Evolutionary conservation across 1,139 yeast species (phyloP).

Genomic region (Saccharomycopsis hybrid): DNA sequence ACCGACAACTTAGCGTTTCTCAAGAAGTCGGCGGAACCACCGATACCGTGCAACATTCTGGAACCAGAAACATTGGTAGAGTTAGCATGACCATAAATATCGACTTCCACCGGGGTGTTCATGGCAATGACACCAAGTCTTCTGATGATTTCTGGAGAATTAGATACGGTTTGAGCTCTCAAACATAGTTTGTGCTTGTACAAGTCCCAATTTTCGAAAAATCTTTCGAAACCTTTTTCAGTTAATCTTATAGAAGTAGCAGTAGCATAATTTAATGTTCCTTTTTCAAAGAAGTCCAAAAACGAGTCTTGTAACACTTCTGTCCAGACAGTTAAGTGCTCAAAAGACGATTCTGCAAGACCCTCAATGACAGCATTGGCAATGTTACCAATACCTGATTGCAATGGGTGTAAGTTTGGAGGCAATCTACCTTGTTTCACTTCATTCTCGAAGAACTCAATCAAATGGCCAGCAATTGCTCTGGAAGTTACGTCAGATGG

Average conservation of each 20-base stretch:
- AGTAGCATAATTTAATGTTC: constrained; percentile 88
- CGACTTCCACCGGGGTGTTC: constrained; percentile 99
- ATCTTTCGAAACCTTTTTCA: constrained; percentile 78
- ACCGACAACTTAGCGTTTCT: constrained; percentile 93
- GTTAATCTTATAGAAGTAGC: constrained; percentile 94
- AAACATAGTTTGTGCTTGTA: constrained; percentile 77
- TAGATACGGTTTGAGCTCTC: constrained; percentile 91
- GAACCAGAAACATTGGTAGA: constrained; percentile 96
- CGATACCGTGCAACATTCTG: constrained; percentile 94
- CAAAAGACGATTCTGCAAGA: constrained; percentile 76
- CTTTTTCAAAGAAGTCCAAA: constrained; percentile 88
- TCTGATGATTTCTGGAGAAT: constrained; percentile 93
- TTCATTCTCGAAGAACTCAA: constrained; percentile 87
- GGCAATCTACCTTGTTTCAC: constrained; percentile 88
- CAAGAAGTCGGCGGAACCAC: constrained; percentile 95
- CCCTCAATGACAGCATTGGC: constrained; percentile 98
- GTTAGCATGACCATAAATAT: constrained; percentile 97
- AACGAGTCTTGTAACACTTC: constrained; percentile 97
- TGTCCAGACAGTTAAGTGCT: constrained; percentile 90
- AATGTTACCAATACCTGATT: constrained; percentile 96
- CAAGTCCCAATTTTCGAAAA: constrained; percentile 84
- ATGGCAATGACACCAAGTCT: constrained; percentile 96
- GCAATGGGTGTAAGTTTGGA: constrained; percentile 85
- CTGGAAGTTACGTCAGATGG: constrained; percentile 79
- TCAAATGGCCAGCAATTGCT: constrained; percentile 74